Evolutionary conservation across 768 basidiomycete genomes (phyloP), one percentile per base, ranked within the genome.

Genomic region (Terana coerulea): DNA sequence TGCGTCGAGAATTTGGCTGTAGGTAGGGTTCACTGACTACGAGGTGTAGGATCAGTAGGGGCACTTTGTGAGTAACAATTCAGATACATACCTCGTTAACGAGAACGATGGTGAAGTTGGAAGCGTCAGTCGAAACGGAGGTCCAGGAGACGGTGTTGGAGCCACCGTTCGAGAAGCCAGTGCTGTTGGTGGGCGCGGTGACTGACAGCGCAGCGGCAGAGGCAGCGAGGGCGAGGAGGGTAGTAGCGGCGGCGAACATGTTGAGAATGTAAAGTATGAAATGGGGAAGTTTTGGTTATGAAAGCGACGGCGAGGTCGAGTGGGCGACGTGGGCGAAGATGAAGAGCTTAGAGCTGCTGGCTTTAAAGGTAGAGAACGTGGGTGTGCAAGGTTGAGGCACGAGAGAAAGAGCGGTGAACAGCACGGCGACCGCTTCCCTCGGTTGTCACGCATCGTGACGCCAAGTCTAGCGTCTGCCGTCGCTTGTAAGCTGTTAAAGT

Each of bases 41-140:
- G 49, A 49, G 52, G 15, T 21, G 35, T 34, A 34, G 26, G 17
- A 49, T 48, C 41, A 53, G 52, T 37, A 39, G 17, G 17, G 29
- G 10, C 17, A 8, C 26, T 29, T 19, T 24, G 37, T 4, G n/a
- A 31, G 19, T 34, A 15, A 40, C 22, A 17, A 28, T 3, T 12
- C n/a, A 12, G 15, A 40, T 7, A 64, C 75, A 37, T 48, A 83
- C 88, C 63, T 74, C 65, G 69, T 88, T 88, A 55, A 73, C 75
- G 41, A 95, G 75, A 44, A 90, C 70, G 42, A 77, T 75, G 12
- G 86, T 79, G 67, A 93, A 91, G 69, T 79, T 89, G 46, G 51
- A 22, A 0, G 77, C 68, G 63, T 95, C 92, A 8, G 86, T 88
- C 47, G 56, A 53, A 53, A 91, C 90, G 5, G 76, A 75, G 1